Conservation (phyloP, 2,329 filamentous ascomycete genomes). For the Colletotrichum camelliae region DNA sequence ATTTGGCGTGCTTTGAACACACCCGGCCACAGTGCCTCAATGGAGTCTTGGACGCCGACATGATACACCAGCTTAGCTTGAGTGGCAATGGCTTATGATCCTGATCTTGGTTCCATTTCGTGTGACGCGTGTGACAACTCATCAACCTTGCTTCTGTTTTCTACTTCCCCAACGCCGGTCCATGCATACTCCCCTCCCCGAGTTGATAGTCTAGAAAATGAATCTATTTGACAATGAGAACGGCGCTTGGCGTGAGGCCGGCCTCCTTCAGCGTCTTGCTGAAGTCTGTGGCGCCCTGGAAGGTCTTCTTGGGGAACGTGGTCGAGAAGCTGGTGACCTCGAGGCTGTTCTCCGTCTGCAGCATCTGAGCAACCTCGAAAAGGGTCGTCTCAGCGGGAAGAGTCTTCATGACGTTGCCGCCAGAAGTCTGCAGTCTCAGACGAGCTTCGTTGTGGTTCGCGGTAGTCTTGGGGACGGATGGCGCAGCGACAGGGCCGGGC, state of each 20-base stretch:
- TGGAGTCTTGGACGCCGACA: conserved; percentile 14
- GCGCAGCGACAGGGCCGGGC: conserved; percentile 50
- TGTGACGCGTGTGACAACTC: background rate
- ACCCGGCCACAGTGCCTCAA: conserved; percentile 1
- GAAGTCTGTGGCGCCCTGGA: conserved; percentile 73
- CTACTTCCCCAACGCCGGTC: background rate
- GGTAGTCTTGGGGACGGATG: conserved; percentile 63
- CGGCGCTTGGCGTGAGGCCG: conserved; percentile 88
- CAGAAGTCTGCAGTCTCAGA: conserved; percentile 77
- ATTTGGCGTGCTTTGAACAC: conserved; percentile 21
- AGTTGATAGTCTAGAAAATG: background rate
- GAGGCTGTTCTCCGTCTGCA: conserved; percentile 74
- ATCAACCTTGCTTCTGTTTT: background rate
- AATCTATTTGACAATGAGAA: conserved; percentile 72
- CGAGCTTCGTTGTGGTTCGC: conserved; percentile 81
- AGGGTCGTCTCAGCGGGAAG: conserved; percentile 89
- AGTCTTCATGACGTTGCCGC: conserved; percentile 83
- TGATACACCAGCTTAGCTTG: conserved; percentile 20
- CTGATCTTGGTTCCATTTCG: background rate
- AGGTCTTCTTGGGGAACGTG: conserved; percentile 88
- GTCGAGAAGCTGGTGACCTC: conserved; percentile 79
- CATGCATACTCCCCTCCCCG: background rate
- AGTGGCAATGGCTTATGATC: conserved; percentile 19
- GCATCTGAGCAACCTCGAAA: conserved; percentile 84
- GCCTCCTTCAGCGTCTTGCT: conserved; percentile 93